Conservation (phyloP, 441 rosid species). For the Croton laevigatus region DNA sequence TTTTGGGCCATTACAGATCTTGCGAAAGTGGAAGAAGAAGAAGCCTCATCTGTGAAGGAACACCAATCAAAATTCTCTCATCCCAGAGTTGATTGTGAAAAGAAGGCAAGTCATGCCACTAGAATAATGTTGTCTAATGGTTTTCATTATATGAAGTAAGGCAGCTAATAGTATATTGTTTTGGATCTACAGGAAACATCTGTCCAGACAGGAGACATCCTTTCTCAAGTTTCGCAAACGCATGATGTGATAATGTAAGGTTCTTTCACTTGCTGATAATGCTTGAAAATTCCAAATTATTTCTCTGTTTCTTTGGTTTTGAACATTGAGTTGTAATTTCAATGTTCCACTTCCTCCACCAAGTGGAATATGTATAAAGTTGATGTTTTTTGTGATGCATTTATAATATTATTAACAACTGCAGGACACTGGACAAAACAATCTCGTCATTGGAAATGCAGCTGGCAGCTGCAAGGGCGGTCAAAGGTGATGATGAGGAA, state of each 20-base stretch:
- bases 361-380: not conserved
- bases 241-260: constrained; percentile 78
- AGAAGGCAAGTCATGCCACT: constrained; percentile 51
- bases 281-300: constrained; percentile 11
- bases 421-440: constrained; percentile 84
- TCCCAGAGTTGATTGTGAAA: constrained; percentile 56
- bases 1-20: constrained; percentile 56
- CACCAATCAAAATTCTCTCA: constrained; percentile 38
- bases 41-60: constrained; percentile 30
- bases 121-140: not conserved
- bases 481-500: constrained; percentile 45
- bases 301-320: not conserved
- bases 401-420: constrained; percentile 15
- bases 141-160: constrained; percentile 9
- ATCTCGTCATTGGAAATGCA: constrained; percentile 83
- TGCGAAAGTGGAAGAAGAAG: constrained; percentile 33
- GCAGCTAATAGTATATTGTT: constrained; percentile 14
- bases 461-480: constrained; percentile 84
- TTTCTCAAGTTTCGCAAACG: constrained; percentile 84
- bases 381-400: constrained; percentile 7
- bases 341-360: not conserved
- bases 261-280: constrained; percentile 18
- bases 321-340: not conserved
- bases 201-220: constrained; percentile 55
- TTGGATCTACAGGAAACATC: constrained; percentile 40